Percentiles rank a stretch among this genome's conserved stretches.
Conservation (phyloP, 495 filamentous ascomycete species). For the Cenococcum geophilum region DNA sequence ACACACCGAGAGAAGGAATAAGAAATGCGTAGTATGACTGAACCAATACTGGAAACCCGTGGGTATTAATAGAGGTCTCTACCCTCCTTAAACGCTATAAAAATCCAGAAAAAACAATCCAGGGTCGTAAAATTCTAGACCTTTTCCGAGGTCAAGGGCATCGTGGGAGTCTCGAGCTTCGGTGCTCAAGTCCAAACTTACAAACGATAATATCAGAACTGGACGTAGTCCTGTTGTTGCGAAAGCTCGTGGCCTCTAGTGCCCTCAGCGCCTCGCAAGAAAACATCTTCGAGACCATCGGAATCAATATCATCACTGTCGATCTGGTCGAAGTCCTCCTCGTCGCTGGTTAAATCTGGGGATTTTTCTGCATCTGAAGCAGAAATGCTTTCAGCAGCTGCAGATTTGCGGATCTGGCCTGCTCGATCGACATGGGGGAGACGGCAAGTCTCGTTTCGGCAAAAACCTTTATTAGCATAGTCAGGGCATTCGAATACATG, state of each 20-base stretch:
- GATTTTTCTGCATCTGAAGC: slow-evolving; percentile 53
- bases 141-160: not conserved
- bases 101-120: not conserved
- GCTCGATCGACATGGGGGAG: slow-evolving; percentile 86
- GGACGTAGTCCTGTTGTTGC: slow-evolving; percentile 65
- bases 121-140: not conserved
- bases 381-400: slow-evolving; percentile 25
- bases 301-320: slow-evolving; percentile 87
- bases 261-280: slow-evolving; percentile 44
- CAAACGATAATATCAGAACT: slow-evolving; percentile 40
- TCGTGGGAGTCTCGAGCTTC: not conserved
- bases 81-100: not conserved
- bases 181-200: slow-evolving; percentile 1
- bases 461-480: slow-evolving; percentile 83
- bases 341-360: slow-evolving; percentile 73
- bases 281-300: slow-evolving; percentile 56
- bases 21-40: not conserved
- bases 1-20: not conserved
- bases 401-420: slow-evolving; percentile 57
- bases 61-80: slow-evolving; percentile 2
- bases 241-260: slow-evolving; percentile 45
- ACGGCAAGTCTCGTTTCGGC: slow-evolving; percentile 75
- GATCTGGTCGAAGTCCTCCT: slow-evolving; percentile 65
- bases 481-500: slow-evolving; percentile 91
- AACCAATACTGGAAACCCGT: not conserved